Evolutionary conservation across 441 rosid genomes (phyloP), one percentile per base, ranked within the genome.

Genomic region (Bruguiera hainesii): DNA sequence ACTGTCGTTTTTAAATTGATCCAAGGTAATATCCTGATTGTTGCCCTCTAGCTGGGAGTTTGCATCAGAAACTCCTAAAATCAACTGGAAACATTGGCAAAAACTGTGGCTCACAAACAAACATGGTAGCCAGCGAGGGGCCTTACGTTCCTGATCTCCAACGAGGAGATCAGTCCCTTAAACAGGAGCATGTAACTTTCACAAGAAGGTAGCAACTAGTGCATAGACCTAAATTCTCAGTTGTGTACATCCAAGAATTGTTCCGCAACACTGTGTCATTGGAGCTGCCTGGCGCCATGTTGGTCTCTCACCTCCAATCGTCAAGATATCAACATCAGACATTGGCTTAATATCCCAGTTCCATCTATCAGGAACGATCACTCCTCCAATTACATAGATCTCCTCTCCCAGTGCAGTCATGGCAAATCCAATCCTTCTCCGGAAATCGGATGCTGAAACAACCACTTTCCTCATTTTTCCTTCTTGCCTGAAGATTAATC

Each of bases 311-410:
- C 72, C 84, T 64, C 83, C 85, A 63, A 86, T 82, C 0, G 77
- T 72, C 72, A 84, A 78, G 55, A 77, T 80, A 48, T 90, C 97
- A 18, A 91, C 90, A 62, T 87, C 93, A 0, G 95, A 88, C 79
- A 84, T 61, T 0, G 88, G 89, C 70, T 81, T 84, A 64, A 93
- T 82, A 61, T 85, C 92, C 95, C 97, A 83, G 30, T 91, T 87
- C 77, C 80, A 84, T 53, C 89, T 63, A 71, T 93, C 98, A 6
- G 98, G 97, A 21, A 96, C 95, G 48, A 91, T 87, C 58, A 93
- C 91, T 67, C 98, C 98, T 73, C 98, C 98, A 1, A 93, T 79
- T 66, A 93, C 79, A 61, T 83, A 85, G 30, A 93, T 79, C 62
- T 93, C 96, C 26, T 82, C 87, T 28, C 91, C 78, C 50, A 91